Base-by-base conservation (phyloP, 2,329 filamentous ascomycete genomes). In the Aspergillus arachidicola region DNA sequence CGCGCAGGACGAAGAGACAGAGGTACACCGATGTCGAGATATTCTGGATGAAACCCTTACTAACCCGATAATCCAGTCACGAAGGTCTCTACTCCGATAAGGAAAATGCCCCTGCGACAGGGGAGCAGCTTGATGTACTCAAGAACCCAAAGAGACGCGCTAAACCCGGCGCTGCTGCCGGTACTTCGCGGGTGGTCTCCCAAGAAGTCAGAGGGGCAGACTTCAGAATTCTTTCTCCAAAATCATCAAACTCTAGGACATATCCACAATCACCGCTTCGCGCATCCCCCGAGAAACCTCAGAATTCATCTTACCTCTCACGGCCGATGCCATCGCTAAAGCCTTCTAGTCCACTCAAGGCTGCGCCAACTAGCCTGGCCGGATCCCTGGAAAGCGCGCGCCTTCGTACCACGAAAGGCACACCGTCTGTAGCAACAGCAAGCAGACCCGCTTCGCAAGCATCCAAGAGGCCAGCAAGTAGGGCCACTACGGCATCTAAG, bases 241-340 rank as follows among this genome's bases (percentile, higher is more conserved):
- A 91, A 58, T 94, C 92, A 0, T 89, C 90, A 63, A 96, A 96
- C 73, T 91, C 91, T 6, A 88, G 91, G 58, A 84, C 91, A 19
- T 81, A 86, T 26, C 86, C 86, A 23, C 85, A 87, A 56, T 86
- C 85, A 1, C 85, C 84, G 1, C 71, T 84, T 61, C 79, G 80
- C 76, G 68, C 73, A 12, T 79, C 78, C 4, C 76, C 78, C 19
- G 75, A 83, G 71, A 76, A 78, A 62, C 64, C 73, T 5, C 76
- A 81, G 26, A 76, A 81, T 7, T 89, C 90, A 72, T 82, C 85
- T 3, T 82, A 84, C 61, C 81, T 88, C 45, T 81, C 85, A 2
- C 85, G 86, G 28, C 85, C 88, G 28, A 80, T 83, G 19, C 90
- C 89, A 28, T 88, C 89, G 1, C 72, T 86, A n/a, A 91, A 91